Evolutionary conservation across 208 protist species (phyloP).

Genomic region (Sergeia podlipaevii): DNA sequence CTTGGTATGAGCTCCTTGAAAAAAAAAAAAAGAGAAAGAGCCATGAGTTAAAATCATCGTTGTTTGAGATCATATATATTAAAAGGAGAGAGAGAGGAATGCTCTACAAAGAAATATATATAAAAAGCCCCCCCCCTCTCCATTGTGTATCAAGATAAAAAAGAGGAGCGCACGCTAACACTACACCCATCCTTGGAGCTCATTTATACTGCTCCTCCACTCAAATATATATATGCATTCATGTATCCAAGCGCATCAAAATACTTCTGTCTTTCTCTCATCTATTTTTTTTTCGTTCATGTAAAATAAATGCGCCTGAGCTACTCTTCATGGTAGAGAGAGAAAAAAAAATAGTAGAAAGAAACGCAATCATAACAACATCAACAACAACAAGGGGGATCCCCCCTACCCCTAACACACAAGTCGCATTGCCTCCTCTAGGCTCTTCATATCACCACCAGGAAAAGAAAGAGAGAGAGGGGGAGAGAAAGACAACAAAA

Average conservation of each 20-base stretch:
- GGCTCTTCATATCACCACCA: not conserved
- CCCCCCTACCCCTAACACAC: not conserved
- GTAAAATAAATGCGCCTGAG: not conserved
- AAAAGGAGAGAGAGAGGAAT: not conserved
- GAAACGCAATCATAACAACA: not conserved
- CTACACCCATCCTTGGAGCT: too few species aligned
- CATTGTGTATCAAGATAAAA: too few species aligned
- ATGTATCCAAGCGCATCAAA: too few species aligned
- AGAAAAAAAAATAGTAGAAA: not conserved
- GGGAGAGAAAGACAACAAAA: too few species aligned
- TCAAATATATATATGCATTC: too few species aligned
- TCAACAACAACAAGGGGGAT: not conserved
- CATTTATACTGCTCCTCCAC: too few species aligned
- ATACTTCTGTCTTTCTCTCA: constrained; percentile 1
- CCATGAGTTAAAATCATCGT: not conserved
- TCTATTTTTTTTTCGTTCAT: constrained; percentile 1
- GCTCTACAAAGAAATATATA: too few species aligned
- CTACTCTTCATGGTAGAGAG: too few species aligned
- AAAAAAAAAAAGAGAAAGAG: constrained; percentile 12
- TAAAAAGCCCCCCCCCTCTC: too few species aligned
- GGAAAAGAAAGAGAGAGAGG: not conserved
- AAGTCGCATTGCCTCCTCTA: not conserved
- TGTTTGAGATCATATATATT: too few species aligned
- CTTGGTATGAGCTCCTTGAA: too few species aligned
- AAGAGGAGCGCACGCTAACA: too few species aligned